Conservation (phyloP, 768 basidiomycete genomes). For the Rhizopogon rudus region DNA sequence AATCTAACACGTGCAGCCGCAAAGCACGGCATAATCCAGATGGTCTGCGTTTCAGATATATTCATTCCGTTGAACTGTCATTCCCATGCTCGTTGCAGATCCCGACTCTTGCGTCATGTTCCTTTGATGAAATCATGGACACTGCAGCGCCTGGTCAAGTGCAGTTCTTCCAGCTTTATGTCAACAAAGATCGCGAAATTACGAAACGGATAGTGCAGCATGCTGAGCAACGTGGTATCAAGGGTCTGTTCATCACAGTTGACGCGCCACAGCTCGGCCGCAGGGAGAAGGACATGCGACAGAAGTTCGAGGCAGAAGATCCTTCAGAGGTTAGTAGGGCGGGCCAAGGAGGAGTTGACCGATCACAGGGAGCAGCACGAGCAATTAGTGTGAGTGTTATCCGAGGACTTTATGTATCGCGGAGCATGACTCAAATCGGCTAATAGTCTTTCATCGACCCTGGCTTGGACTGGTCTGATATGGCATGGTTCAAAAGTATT, state of each 20-base stretch:
- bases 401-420: background rate
- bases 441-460: constrained; percentile 87
- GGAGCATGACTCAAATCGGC: background rate
- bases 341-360: constrained; percentile 41
- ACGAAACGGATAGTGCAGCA: constrained; percentile 82
- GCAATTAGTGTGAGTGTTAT: constrained; percentile 67
- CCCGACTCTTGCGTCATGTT: constrained; percentile 86
- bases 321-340: constrained; percentile 17
- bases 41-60: constrained; percentile 34
- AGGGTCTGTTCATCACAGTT: constrained; percentile 90
- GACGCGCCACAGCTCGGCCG: constrained; percentile 92
- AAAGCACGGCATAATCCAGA: constrained; percentile 65
- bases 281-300: constrained; percentile 92
- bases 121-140: constrained; percentile 90
- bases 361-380: constrained; percentile 82
- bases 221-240: constrained; percentile 81
- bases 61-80: background rate
- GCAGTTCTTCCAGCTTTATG: constrained; percentile 82
- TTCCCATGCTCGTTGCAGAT: constrained; percentile 46
- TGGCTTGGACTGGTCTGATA: constrained; percentile 75
- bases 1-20: constrained; percentile 81
- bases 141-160: constrained; percentile 70
- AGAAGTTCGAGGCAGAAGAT: constrained; percentile 78
- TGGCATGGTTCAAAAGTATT: constrained; percentile 59
- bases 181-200: constrained; percentile 79